Percentiles rank a stretch among this genome's conserved stretches.
Evolutionary conservation across 345 rosid species (phyloP).

Genomic region (Bruguiera sexangula): DNA sequence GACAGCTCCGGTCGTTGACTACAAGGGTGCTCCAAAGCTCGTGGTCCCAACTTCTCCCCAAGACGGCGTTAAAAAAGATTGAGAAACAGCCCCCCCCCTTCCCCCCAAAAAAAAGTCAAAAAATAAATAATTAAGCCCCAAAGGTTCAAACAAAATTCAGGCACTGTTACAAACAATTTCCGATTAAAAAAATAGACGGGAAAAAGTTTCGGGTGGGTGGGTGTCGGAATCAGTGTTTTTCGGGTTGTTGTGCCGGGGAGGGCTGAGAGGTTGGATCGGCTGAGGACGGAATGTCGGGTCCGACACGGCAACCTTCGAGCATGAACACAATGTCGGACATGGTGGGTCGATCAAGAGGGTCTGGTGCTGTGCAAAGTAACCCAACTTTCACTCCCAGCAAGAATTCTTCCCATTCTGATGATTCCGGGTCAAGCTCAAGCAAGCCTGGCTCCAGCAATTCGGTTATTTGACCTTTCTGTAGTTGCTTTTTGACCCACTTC

Average conservation of each 20-base stretch:
- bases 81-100: too few species aligned
- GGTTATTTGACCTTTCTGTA: conserved; percentile 77
- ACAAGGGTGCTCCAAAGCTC: not conserved
- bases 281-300: conserved; percentile 76
- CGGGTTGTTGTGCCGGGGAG: conserved; percentile 57
- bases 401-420: conserved; percentile 99
- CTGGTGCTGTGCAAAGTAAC: conserved; percentile 79
- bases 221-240: not conserved
- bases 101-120: not conserved
- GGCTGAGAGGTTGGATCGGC: conserved; percentile 82
- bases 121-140: not conserved
- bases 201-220: not conserved
- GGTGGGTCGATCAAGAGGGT: conserved; percentile 81
- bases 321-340: conserved; percentile 91
- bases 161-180: conserved; percentile 4
- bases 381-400: conserved; percentile 92
- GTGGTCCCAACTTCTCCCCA: conserved; percentile 9
- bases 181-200: not conserved
- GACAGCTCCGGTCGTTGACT: conserved; percentile 31
- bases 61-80: conserved; percentile 19
- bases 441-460: conserved; percentile 87
- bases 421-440: conserved; percentile 89
- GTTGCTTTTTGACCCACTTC: conserved; percentile 95
- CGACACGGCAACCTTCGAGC: conserved; percentile 98
- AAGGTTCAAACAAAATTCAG: not conserved